These are phyloP conservation scores for Triadica sebifera DNA, from an alignment of 345 rosid species.

Conservation along the genomic window DNA sequence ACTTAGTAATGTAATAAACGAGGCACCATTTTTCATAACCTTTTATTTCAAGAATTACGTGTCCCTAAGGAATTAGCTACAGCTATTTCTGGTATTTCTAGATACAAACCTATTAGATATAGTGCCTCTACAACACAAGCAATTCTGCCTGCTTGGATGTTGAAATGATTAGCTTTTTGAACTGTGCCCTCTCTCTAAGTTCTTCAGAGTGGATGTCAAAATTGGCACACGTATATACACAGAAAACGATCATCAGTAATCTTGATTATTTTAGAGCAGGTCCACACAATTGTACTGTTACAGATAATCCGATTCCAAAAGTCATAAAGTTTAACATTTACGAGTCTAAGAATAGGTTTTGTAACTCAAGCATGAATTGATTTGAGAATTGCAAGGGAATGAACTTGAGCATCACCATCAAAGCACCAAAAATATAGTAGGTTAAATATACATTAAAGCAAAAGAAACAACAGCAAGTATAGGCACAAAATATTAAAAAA, in stretches of 20 bases:
- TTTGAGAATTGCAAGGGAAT: too few species aligned
- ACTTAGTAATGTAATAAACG: neutral
- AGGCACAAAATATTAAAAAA: slow-evolving; percentile 12
- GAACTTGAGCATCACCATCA: too few species aligned
- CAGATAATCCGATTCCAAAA: neutral
- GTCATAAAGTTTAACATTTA: neutral
- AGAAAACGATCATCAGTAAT: neutral
- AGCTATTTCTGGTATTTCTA: neutral
- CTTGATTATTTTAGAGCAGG: neutral
- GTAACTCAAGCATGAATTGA: too few species aligned
- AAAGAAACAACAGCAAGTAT: neutral
- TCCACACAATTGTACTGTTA: neutral
- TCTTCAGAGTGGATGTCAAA: too few species aligned
- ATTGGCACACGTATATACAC: neutral
- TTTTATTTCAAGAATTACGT: neutral
- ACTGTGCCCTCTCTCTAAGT: too few species aligned
- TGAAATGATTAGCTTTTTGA: too few species aligned
- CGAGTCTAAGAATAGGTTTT: too few species aligned
- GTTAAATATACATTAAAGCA: too few species aligned
- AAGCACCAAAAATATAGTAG: too few species aligned
- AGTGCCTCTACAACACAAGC: neutral
- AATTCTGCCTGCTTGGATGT: neutral
- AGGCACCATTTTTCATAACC: neutral
- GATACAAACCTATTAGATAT: too few species aligned
- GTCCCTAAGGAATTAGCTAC: neutral